A percentile compares a stretch with the other conserved stretches of the same genome.
phyloP scores from a whole-genome alignment of 225 moss, liverwort and hornwort genomes.

The Anthoceros angustus region DNA sequence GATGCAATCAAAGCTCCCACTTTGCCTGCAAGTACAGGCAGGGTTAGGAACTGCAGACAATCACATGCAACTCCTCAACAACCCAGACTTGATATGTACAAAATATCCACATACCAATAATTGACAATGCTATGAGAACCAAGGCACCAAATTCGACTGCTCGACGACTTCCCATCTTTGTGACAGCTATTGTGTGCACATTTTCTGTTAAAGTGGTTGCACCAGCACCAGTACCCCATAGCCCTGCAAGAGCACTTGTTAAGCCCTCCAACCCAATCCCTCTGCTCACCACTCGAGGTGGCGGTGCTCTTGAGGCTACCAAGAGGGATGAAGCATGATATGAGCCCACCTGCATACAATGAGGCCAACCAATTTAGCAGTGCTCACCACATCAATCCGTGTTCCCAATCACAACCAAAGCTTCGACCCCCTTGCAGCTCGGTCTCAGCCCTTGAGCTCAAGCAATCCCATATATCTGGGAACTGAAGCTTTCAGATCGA shows the following conservation, averaged over 20 bases:
- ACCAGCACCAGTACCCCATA: slow-evolving; percentile 75
- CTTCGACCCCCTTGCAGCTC: no score
- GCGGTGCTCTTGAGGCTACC: slow-evolving; percentile 83
- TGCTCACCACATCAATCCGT: no score
- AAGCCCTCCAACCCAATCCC: slow-evolving; percentile 72
- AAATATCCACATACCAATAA: slow-evolving; percentile 30
- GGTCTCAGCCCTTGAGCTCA: no score
- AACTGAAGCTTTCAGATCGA: no score
- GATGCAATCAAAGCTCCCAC: slow-evolving; percentile 64
- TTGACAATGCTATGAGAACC: slow-evolving; percentile 46
- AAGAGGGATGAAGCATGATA: slow-evolving; percentile 77
- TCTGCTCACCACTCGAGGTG: slow-evolving; percentile 73
- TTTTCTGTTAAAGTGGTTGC: slow-evolving; percentile 80
- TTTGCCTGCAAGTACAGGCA: slow-evolving; percentile 33
- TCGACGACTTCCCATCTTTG: slow-evolving; percentile 77
- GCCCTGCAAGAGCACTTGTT: slow-evolving; percentile 58
- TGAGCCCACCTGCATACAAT: slow-evolving; percentile 44
- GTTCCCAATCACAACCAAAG: neutral
- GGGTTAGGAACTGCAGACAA: neutral
- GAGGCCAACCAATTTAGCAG: neutral
- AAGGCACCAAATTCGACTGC: slow-evolving; percentile 64
- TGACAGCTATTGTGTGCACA: slow-evolving; percentile 82
- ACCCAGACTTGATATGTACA: neutral
- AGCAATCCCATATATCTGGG: no score
- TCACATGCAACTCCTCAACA: no score